Base-by-base conservation (phyloP, 305 asterid species). In the Fraxinus nigra region DNA sequence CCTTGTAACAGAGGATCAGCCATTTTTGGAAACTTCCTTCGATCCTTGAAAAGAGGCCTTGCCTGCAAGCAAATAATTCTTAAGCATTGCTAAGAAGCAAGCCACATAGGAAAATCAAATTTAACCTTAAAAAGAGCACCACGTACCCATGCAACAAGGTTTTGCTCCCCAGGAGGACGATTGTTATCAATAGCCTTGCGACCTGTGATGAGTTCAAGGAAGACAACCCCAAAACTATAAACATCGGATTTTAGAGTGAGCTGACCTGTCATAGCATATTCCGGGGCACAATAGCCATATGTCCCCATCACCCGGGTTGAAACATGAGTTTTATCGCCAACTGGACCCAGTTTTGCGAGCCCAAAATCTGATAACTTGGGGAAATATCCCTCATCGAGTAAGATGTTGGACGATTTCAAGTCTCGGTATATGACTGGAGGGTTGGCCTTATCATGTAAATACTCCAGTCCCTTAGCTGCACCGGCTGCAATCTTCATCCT, bases 291-390 rank as follows among this genome's bases (percentile, higher is more conserved):
- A 84, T 97, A 97, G 59, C 99, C 99, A 11, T 97, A 95, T 3
- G 98, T 97, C 79, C 99, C 99, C 99, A 97, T 97, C 87, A 97
- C 98, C 87, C 99, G 88, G 14, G 99, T 96, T 7, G 99, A 91
- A 59, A 96, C 99, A 46, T 96, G 98, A 78, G 98, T 96, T 87
- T 94, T 91, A 82, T 96, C 99, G 7, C 99, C 99, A 54, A 97
- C 97, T 0, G 99, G 99, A 1, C 99, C 99, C 65, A 97, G 86
- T 85, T 94, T 97, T 35, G 98, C 99, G 37, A 97, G 98, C 67
- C 99, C 99, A 35, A 97, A 97, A 88, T 97, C 99, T 0, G 99
- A 97, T 77, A 97, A 83, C 86, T 97, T 97, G 1, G 98, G 98
- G 72, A 90, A 92, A 82, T 72, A 97, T 30, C 90, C 97, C 65